phyloP scores from a whole-genome alignment of 2,329 filamentous ascomycete genomes.

The Aspergillus novoparasiticus region DNA sequence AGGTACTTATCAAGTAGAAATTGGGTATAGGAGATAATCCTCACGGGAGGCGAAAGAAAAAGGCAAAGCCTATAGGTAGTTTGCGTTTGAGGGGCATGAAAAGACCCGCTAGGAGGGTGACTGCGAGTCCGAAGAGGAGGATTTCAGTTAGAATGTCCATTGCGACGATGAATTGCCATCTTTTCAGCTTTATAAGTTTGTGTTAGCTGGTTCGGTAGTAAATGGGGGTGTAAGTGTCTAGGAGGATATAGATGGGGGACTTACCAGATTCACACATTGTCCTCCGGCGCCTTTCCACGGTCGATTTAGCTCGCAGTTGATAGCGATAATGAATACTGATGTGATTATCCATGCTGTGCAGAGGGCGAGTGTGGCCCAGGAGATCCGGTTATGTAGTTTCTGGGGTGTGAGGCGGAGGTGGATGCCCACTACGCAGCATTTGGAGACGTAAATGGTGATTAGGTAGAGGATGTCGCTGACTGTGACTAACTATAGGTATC shows the following conservation, averaged over 20 bases:
- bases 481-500: constrained; percentile 30
- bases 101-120: constrained; percentile 33
- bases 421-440: constrained; percentile 44
- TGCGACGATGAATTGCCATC: constrained; percentile 39
- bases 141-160: constrained; percentile 41
- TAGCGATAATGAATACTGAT: constrained; percentile 43
- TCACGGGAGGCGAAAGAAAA: constrained; percentile 42
- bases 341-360: constrained; percentile 43
- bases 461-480: constrained; percentile 48
- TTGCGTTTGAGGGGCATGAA: constrained; percentile 38
- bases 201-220: neutral
- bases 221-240: too few species aligned
- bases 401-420: constrained; percentile 50
- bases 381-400: constrained; percentile 40
- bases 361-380: constrained; percentile 38
- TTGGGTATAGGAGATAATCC: constrained; percentile 13
- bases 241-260: neutral
- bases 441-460: constrained; percentile 43
- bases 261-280: constrained; percentile 31
- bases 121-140: constrained; percentile 32
- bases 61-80: constrained; percentile 34
- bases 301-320: constrained; percentile 44
- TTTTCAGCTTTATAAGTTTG: constrained; percentile 22
- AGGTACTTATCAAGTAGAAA: neutral
- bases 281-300: constrained; percentile 37